Evolutionary conservation across 306 rosid species (phyloP), one percentile per base, ranked within the genome.

Genomic region (Sindora glabra): DNA sequence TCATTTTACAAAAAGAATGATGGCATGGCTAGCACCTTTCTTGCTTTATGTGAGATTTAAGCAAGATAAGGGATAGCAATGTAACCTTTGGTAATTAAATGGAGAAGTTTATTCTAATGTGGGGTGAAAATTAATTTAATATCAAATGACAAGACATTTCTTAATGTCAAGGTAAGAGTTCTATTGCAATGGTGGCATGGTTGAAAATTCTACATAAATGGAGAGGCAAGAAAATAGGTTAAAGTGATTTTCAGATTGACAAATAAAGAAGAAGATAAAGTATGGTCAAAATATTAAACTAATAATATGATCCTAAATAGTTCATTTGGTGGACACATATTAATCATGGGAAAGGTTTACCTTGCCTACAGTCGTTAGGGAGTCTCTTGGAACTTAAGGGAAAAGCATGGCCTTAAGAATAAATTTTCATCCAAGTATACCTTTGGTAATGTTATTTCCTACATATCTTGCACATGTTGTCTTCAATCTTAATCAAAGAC

Each of bases 341-440:
- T 41, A 32, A 14, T 32, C 9, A 19, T 44, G 10, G 26, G 25
- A 25, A 54, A n/a, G 27, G 4, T 18, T n/a, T 29, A 14, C 44
- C 47, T 45, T 46, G 64, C 40, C 54, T 67, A 24, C 57, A 44
- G 16, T 24, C 36, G 57, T 44, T 22, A 51, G 60, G 6, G 44
- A 10, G 6, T 55, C 16, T 56, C 19, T 16, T 25, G 8, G 4
- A n/a, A n/a, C n/a, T n/a, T n/a, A n/a, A n/a, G n/a, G n/a, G n/a
- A n/a, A n/a, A n/a, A n/a, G n/a, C n/a, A n/a, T n/a, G n/a, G n/a
- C n/a, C n/a, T n/a, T n/a, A n/a, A n/a, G n/a, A n/a, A n/a, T n/a
- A n/a, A n/a, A n/a, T n/a, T n/a, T n/a, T n/a, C n/a, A n/a, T 50
- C 39, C 4, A 63, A 12, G 23, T 38, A 26, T 64, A 22, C 53